Conservation (phyloP, 805 yeast species). For the Yarrowia keelungensis region DNA sequence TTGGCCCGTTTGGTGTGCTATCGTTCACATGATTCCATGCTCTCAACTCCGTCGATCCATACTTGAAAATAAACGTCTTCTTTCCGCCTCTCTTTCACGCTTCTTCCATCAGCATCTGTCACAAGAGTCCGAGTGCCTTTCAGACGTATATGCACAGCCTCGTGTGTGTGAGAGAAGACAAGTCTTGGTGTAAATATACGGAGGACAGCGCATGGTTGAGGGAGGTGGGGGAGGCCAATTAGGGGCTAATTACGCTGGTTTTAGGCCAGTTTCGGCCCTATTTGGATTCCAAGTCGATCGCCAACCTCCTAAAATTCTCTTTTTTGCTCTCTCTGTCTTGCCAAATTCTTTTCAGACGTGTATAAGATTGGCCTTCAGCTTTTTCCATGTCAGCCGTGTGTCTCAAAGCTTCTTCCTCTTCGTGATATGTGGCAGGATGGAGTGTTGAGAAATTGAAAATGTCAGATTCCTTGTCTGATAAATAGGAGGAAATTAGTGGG, state of each 20-base stretch:
- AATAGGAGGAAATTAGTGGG: neutral
- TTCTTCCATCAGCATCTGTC: neutral
- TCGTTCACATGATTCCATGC: too few species aligned
- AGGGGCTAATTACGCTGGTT: neutral
- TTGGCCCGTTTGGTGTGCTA: too few species aligned
- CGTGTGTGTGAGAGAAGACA: neutral
- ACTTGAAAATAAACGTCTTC: neutral
- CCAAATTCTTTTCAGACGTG: constrained; percentile 7
- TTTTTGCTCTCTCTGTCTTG: constrained; percentile 1
- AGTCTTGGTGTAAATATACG: neutral
- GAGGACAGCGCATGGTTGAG: constrained; percentile 2
- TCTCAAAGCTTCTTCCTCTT: constrained; percentile 5
- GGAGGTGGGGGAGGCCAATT: neutral
- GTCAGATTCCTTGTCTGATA: neutral
- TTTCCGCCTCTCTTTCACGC: neutral
- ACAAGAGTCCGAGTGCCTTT: neutral
- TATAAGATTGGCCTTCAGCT: too few species aligned
- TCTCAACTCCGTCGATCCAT: neutral
- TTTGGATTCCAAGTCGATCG: neutral
- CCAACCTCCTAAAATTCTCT: constrained; percentile 5
- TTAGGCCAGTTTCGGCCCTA: neutral
- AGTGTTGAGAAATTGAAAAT: neutral
- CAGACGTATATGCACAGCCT: constrained; percentile 30
- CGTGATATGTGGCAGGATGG: constrained; percentile 16
- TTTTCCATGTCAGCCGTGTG: constrained; percentile 15